Percentiles rank a stretch among this genome's conserved stretches.
phyloP scores from a whole-genome alignment of 805 yeast genomes.

The Jamesozyma gamospora region DNA sequence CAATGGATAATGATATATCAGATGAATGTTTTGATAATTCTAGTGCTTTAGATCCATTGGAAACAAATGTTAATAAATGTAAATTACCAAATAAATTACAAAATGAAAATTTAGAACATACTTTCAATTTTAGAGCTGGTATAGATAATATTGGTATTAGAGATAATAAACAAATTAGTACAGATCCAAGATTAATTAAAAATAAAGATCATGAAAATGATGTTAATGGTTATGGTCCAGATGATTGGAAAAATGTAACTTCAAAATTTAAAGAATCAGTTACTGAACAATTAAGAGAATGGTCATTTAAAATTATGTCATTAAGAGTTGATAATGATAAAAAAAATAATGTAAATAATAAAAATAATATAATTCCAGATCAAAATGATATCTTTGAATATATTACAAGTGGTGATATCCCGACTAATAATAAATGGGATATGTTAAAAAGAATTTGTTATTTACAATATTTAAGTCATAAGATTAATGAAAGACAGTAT shows the following conservation, averaged over 20 bases:
- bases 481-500: slow-evolving; percentile 30
- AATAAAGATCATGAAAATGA: slow-evolving; percentile 57
- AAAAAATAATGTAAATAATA: slow-evolving; percentile 11
- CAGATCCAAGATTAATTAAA: slow-evolving; percentile 71
- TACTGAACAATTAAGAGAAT: slow-evolving; percentile 42
- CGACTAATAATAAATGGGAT: slow-evolving; percentile 55
- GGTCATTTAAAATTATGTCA: slow-evolving; percentile 40
- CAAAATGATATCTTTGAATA: slow-evolving; percentile 47
- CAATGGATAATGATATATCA: slow-evolving; percentile 19
- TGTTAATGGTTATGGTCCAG: slow-evolving; percentile 68
- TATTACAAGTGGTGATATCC: slow-evolving; percentile 37
- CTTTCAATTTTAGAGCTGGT: slow-evolving; percentile 86
- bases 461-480: slow-evolving; percentile 55
- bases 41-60: slow-evolving; percentile 1
- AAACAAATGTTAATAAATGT: neutral
- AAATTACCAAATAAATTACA: neutral
- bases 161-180: slow-evolving; percentile 70
- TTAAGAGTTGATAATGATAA: slow-evolving; percentile 30
- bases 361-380: slow-evolving; percentile 40
- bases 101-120: slow-evolving; percentile 23
- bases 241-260: slow-evolving; percentile 43
- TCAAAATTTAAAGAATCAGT: slow-evolving; percentile 45
- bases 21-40: neutral
- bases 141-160: slow-evolving; percentile 76
- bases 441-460: slow-evolving; percentile 63